Conservation (phyloP, 805 yeast species). For the Cyberlindnera sargentensis region DNA sequence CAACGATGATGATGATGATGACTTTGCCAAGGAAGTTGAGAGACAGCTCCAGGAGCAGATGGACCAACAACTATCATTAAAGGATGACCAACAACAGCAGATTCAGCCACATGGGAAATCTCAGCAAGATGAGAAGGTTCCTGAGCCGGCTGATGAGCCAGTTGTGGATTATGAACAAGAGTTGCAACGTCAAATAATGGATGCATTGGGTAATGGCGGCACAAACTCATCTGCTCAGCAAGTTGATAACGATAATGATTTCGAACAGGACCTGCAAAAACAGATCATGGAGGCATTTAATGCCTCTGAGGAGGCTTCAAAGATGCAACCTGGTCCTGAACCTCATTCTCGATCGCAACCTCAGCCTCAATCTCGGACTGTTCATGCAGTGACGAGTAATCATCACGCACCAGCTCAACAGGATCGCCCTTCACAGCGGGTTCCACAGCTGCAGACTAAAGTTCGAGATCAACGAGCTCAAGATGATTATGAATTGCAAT, state of each 20-base stretch:
- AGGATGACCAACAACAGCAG: conserved; percentile 2
- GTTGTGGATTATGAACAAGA: conserved; percentile 12
- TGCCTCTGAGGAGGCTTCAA: conserved; percentile 1
- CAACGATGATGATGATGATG: conserved; percentile 16
- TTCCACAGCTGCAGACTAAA: not conserved
- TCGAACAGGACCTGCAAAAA: conserved; percentile 15
- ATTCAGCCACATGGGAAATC: not conserved
- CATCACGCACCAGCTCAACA: not conserved
- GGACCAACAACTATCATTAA: conserved; percentile 2
- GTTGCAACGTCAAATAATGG: conserved; percentile 19
- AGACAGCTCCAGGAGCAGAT: conserved; percentile 20
- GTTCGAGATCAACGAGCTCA: not conserved
- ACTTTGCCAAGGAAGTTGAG: conserved; percentile 23
- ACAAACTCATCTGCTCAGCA: conserved; percentile 1
- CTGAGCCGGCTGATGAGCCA: not conserved
- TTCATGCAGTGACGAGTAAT: no score
- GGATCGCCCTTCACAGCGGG: not conserved
- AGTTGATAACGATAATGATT: conserved; percentile 3
- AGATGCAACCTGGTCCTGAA: not conserved
- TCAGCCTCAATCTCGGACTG: not conserved
- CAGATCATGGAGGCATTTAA: conserved; percentile 17
- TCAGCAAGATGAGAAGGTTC: not conserved
- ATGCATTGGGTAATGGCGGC: conserved; percentile 12
- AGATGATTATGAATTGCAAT: conserved; percentile 14
- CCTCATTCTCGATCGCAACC: not conserved